Evolutionary conservation across 2,329 filamentous ascomycete genomes (phyloP).

Genomic region (Lasiodiplodia gonubiensis): DNA sequence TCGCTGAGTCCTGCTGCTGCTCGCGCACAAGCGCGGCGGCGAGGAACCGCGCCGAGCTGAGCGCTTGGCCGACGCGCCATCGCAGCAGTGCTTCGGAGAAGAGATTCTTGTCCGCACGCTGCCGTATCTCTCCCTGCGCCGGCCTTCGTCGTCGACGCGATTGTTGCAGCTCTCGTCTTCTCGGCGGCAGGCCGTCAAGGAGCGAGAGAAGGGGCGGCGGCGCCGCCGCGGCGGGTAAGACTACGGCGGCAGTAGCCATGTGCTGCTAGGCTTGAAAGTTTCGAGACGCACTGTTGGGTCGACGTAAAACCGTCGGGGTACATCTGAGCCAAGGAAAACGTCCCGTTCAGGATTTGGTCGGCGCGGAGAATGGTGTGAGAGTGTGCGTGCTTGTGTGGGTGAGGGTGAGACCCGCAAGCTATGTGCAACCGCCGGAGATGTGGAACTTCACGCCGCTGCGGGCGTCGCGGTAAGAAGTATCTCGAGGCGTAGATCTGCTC

Average conservation of each 20-base stretch:
- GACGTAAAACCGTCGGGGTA: slow-evolving; percentile 12
- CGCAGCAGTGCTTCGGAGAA: slow-evolving; percentile 7
- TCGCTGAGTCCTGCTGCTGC: slow-evolving; percentile 1
- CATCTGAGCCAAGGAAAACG: slow-evolving; percentile 17
- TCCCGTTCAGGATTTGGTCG: background rate
- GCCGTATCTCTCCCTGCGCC: background rate
- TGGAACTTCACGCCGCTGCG: background rate
- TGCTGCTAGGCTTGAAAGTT: background rate
- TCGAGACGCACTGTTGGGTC: slow-evolving; percentile 14
- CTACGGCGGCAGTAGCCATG: slow-evolving; percentile 18
- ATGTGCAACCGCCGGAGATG: slow-evolving; percentile 4
- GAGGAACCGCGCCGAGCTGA: slow-evolving; percentile 7
- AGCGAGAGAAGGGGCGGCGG: background rate
- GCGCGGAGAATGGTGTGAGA: background rate
- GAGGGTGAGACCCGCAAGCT: background rate
- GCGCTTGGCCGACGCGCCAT: slow-evolving; percentile 7
- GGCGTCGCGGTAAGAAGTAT: slow-evolving; percentile 1
- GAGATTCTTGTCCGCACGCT: background rate
- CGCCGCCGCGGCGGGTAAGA: background rate
- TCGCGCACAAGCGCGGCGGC: slow-evolving; percentile 14
- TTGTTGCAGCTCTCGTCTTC: background rate
- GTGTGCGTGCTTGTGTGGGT: background rate
- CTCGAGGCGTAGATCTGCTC: slow-evolving; percentile 9
- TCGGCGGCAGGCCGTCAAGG: background rate
- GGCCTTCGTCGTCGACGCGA: background rate